Evolutionary conservation across 768 basidiomycete genomes (phyloP), one percentile per base, ranked within the genome.

Genomic region (Boletus sensibilis): DNA sequence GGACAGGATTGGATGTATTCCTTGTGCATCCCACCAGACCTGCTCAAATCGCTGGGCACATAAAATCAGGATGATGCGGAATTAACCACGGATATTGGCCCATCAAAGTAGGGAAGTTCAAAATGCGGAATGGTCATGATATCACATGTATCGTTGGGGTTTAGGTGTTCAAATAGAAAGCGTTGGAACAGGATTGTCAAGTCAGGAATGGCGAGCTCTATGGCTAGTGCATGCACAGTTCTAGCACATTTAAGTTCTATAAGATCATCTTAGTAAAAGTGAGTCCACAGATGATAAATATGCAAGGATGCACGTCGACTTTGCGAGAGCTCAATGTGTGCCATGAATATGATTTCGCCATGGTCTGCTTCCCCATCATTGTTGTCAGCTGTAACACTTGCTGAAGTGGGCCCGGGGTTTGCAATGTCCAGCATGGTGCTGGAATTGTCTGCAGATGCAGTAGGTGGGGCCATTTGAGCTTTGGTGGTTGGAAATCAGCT

Each of bases 41-140:
- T 68, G 29, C 64, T 58, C 2, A 57, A 39, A 13, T 75, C 67
- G 39, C 74, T 74, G 0, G 71, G 68, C 1, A 65, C 64, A 55
- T 61, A 70, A 31, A 65, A 75, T 9, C 21, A 40, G 0, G 67
- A 63, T 1, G 50, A 47, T 4, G 66, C 65, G 1, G 65, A 73
- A 33, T 68, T 62, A 18, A 60, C 64, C 7, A 73, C 46, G 0
- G n/a, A 23, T 16, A 68, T 31, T 21, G n/a, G 0, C 8, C 57
- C 46, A 18, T 33, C 4, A 7, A 42, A 57, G n/a, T 0, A 11
- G 0, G 67, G 62, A 34, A 52, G 60, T 7, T 48, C 25, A 0
- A n/a, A 18, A 3, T 55, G 20, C 18, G 52, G 56, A n/a, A 57
- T 8, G 11, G 59, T 45, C 3, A 29, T 21, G 5, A 44, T 53